Evolutionary conservation across 257 asterid species (phyloP).

Genomic region (Solanum infundibuliforme): DNA sequence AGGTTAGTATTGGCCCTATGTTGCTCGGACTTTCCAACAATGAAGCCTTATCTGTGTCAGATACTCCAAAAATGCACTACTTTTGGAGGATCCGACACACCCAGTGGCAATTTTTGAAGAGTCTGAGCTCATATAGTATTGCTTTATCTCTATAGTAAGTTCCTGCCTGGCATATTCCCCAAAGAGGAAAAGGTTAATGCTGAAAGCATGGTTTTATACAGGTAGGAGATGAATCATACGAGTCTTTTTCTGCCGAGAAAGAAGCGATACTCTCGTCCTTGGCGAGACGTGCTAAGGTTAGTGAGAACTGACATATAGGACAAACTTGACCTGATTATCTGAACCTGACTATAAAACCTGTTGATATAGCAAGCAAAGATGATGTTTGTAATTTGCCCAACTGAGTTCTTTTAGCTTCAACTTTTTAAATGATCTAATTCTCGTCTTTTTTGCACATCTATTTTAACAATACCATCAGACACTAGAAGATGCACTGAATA

Average conservation of each 20-base stretch:
- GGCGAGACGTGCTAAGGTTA: conserved; percentile 88
- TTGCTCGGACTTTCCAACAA: too few species aligned
- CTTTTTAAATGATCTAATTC: background rate
- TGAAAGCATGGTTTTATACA: conserved; percentile 13
- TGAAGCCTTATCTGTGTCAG: too few species aligned
- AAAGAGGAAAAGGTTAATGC: background rate
- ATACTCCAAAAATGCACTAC: too few species aligned
- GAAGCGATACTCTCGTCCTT: conserved; percentile 77
- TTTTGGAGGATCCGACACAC: too few species aligned
- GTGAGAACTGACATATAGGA: conserved; percentile 4
- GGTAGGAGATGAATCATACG: conserved; percentile 94
- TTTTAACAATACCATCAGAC: conserved; percentile 27
- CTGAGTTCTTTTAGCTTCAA: background rate
- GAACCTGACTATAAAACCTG: background rate
- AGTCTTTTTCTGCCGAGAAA: conserved; percentile 68
- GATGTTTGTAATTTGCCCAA: background rate
- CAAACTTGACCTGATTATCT: background rate
- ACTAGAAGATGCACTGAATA: conserved; percentile 79
- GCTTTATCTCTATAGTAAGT: background rate
- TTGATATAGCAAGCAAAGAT: background rate
- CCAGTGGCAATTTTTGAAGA: too few species aligned
- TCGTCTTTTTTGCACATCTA: background rate
- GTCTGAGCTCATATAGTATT: too few species aligned
- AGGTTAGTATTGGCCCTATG: conserved; percentile 23
- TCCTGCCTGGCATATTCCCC: background rate